Base-by-base conservation (phyloP, 2,329 filamentous ascomycete genomes). In the Colletotrichum costaricense region DNA sequence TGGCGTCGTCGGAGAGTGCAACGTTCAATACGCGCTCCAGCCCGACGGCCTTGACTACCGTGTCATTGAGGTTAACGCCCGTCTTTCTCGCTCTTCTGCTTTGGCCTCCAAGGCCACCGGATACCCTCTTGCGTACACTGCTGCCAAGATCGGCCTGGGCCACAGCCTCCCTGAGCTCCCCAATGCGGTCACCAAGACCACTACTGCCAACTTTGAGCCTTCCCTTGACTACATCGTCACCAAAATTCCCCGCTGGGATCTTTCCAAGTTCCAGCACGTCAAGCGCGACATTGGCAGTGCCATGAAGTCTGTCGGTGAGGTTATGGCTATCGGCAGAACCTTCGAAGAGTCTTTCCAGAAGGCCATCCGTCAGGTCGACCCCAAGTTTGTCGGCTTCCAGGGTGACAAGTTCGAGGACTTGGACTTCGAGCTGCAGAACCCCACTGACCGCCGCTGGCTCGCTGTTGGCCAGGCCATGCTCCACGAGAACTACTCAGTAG, bases 281-380 rank as follows among this genome's bases (percentile, higher is more conserved):
- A 97, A 98, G 88, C 93, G 97, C 74, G 94, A 97, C 81, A 98
- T 99, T 81, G 97, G 97, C 78, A 97, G 94, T 81, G 93, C 96
- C 75, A 99, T 99, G 97, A 99, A 98, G 88, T 98, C 95, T 28
- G 95, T 99, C 71, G 97, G 97, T 82, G 97, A 99, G 85, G 97
- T 99, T 74, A 99, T 99, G 97, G 97, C 97, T 76, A 98, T 99
- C 79, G 97, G 97, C 77, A 93, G 97, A 84, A 98, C 97, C 35
- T 99, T 98, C 79, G 97, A 99, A 85, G 97, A 99, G 86, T 97
- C 95, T 19, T 97, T 99, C 88, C 97, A 99, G 85, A 99, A 99
- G 88, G 97, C 97, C 75, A 97, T 98, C 81, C 94, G 97, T 74
- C 95, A 98, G 86, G 96, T 99, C 76, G 97, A 99, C 82, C 96